Evolutionary conservation across 805 yeast genomes (phyloP), one percentile per base, ranked within the genome.

Genomic region (Starmerella scarabaei): DNA sequence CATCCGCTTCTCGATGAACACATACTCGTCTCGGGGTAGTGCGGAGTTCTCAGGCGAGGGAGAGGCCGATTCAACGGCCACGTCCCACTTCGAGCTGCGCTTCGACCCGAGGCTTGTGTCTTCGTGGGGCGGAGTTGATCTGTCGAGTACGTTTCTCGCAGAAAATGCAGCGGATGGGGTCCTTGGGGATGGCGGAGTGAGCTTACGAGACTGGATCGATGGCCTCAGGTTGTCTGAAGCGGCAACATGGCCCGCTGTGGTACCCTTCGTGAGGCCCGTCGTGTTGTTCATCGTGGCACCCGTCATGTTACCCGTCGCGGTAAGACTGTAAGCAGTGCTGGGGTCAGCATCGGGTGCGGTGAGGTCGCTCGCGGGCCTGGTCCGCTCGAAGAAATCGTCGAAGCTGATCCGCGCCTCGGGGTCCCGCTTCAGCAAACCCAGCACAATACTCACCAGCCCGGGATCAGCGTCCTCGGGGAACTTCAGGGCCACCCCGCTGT

Each of bases 1-100:
- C 0, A 91, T 83, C 36, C 93, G 72, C 58, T 88, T 91, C 58
- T 88, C 97, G 21, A 88, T 86, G 30, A 88, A 93, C 26, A 88
- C 97, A 52, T 88, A 88, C 21, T 47, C 50, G 30, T 35, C 49
- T 14, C 35, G 21, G 2, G 35, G 12, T n/a, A 15, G 12, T 20
- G 26, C 30, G 6, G 46, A 39, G n/a, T 43, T 36, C 18, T 42
- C 41, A 5, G 47, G 47, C 18, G 47, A 39, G 23, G 46, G 47
- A 21, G 38, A 21, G 8, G 80, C 74, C 15, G 48, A 44, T 21
- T 23, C 48, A 3, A 44, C 45, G 11, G 26, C 26, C 9, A 23
- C 26, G 26, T 11, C 11, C n/a, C n/a, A n/a, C n/a, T n/a, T n/a
- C n/a, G n/a, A n/a, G n/a, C n/a, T n/a, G n/a, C n/a, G n/a, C n/a